Conservation (phyloP, 176 grass and related monocot genomes). For the Melocanna baccifera region DNA sequence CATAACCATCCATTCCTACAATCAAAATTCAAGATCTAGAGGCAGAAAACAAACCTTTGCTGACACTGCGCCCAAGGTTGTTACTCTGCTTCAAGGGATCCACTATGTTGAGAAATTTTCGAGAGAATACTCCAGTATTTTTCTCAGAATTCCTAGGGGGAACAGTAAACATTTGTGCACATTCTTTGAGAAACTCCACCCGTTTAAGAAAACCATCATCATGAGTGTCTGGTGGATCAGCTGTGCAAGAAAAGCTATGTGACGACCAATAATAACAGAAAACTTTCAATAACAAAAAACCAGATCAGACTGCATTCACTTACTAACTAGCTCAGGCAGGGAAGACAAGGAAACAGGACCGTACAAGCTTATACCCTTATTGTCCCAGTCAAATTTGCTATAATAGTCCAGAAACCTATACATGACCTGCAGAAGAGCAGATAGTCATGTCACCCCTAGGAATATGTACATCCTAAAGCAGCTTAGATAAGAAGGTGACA, state of each 20-base stretch:
- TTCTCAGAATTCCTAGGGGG: conserved; percentile 47
- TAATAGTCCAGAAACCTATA: conserved; percentile 92
- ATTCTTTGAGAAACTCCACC: conserved; percentile 62
- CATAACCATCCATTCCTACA: not conserved
- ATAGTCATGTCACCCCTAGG: conserved; percentile 1
- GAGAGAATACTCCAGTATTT: conserved; percentile 40
- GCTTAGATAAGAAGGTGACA: not conserved
- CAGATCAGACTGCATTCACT: conserved; percentile 37
- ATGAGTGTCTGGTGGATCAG: conserved; percentile 40
- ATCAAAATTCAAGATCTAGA: conserved; percentile 21
- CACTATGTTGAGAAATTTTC: conserved; percentile 86
- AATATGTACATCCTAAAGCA: conserved; percentile 11
- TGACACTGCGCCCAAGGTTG: conserved; percentile 91
- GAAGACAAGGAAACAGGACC: conserved; percentile 71
- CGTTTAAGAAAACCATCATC: conserved; percentile 37
- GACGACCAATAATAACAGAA: conserved; percentile 16
- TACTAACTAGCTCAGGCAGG: conserved; percentile 78
- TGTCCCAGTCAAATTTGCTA: conserved; percentile 96
- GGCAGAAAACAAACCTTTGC: conserved; percentile 60
- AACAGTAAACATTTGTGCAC: conserved; percentile 39
- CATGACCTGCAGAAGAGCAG: conserved; percentile 61
- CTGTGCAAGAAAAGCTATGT: conserved; percentile 45
- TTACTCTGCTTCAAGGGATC: conserved; percentile 82
- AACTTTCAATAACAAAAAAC: conserved; percentile 3
- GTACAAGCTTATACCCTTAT: conserved; percentile 64